Conservation (phyloP, 2,329 filamentous ascomycete genomes). For the Ophiostoma tasmaniense region DNA sequence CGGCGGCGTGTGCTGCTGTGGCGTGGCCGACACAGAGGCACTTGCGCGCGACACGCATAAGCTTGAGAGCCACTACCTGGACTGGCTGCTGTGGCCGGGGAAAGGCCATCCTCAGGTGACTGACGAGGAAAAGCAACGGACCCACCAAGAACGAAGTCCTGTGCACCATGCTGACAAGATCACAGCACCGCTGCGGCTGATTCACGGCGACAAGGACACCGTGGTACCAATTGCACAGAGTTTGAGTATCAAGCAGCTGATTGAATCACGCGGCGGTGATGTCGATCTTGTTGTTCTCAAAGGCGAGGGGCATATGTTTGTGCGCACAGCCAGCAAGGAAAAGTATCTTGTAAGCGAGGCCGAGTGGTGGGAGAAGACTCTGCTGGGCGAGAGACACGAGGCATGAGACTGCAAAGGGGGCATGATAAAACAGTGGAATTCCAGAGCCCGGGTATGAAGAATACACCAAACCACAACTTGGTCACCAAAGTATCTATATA, state of each 20-base stretch:
- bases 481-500: not conserved
- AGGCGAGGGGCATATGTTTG: conserved; percentile 45
- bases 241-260: conserved; percentile 40
- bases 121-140: not conserved
- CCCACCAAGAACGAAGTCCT: conserved; percentile 37
- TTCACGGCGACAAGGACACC: conserved; percentile 48
- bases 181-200: conserved; percentile 42
- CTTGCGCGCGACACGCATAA: conserved; percentile 44
- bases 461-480: not conserved
- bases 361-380: conserved; percentile 38
- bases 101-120: conserved; percentile 11
- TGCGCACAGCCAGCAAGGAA: conserved; percentile 32
- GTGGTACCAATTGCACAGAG: conserved; percentile 53
- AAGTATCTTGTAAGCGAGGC: conserved; percentile 37
- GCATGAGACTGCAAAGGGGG: not conserved
- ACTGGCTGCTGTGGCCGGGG: conserved; percentile 32
- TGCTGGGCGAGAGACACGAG: conserved; percentile 22
- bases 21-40: conserved; percentile 42
- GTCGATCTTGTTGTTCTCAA: conserved; percentile 40
- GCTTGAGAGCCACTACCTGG: conserved; percentile 46
- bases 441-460: not conserved
- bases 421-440: not conserved
- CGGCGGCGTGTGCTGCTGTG: conserved; percentile 41
- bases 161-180: conserved; percentile 41
- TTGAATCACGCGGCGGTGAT: conserved; percentile 34